These are phyloP conservation scores for Brassica cretica DNA, from an alignment of 345 rosid genomes.

Conservation along the genomic window DNA sequence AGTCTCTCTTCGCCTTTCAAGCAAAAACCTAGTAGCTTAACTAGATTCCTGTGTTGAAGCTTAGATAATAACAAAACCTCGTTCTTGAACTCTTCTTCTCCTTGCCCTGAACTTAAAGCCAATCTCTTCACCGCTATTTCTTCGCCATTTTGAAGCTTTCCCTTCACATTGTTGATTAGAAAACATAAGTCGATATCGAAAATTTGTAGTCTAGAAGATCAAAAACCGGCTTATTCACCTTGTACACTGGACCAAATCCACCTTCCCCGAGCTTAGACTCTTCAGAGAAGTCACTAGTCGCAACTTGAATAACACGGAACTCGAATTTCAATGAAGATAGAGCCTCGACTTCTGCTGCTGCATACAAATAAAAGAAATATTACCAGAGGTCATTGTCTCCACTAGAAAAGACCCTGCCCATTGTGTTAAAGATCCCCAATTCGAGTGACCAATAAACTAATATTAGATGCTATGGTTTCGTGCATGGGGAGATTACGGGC, in stretches of 20 bases:
- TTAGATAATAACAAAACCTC: background rate
- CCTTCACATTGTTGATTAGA: background rate
- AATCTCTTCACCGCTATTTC: background rate
- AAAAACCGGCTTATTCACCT: background rate
- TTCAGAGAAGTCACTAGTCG: background rate
- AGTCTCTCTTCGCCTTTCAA: conserved; percentile 39
- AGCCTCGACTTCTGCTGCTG: conserved; percentile 11
- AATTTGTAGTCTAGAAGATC: background rate
- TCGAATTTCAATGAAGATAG: background rate
- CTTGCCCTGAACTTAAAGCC: background rate
- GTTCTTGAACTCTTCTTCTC: conserved; percentile 2
- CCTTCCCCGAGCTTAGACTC: background rate
- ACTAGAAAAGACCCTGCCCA: no score
- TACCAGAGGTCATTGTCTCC: no score
- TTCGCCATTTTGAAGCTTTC: background rate
- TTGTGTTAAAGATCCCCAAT: no score
- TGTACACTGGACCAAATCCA: background rate
- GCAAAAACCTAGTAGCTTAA: conserved; percentile 46
- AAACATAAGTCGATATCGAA: background rate
- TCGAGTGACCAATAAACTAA: no score
- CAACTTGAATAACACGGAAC: background rate
- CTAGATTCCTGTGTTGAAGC: background rate
- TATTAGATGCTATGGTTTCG: no score
- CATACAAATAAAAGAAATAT: background rate
- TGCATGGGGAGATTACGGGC: no score